Percentiles rank a stretch among this genome's conserved stretches.
phyloP scores from a whole-genome alignment of 257 asterid species.

The Ligustrum vulgare region DNA sequence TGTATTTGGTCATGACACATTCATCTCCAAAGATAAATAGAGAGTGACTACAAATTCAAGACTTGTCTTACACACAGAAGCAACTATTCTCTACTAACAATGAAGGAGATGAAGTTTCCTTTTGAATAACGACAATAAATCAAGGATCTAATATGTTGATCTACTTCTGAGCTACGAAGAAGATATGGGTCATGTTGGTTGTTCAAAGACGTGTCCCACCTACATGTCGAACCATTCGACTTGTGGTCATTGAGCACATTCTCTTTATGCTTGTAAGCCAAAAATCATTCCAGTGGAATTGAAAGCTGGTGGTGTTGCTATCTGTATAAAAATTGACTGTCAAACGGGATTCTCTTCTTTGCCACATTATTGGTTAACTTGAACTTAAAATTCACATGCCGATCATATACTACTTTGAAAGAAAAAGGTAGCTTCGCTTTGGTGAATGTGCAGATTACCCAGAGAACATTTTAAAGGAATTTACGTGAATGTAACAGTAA shows the following conservation, averaged over 20 bases:
- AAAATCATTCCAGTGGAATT: conserved; percentile 63
- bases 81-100: conserved; percentile 1
- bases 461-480: neutral
- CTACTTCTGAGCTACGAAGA: neutral
- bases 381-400: no score
- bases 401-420: neutral
- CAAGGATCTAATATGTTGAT: conserved; percentile 21
- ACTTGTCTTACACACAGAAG: conserved; percentile 28
- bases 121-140: conserved; percentile 23
- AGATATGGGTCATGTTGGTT: conserved; percentile 40
- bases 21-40: neutral
- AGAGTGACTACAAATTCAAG: conserved; percentile 26
- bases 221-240: conserved; percentile 90
- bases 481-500: neutral
- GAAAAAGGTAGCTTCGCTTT: neutral
- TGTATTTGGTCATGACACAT: neutral
- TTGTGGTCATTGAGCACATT: conserved; percentile 55
- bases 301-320: conserved; percentile 40
- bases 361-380: neutral
- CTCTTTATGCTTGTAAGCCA: conserved; percentile 62
- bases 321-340: conserved; percentile 34
- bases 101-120: conserved; percentile 19
- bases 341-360: neutral
- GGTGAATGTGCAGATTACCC: neutral
- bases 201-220: conserved; percentile 57